Evolutionary conservation across 441 rosid species (phyloP).

Genomic region (Lepidium campestre): DNA sequence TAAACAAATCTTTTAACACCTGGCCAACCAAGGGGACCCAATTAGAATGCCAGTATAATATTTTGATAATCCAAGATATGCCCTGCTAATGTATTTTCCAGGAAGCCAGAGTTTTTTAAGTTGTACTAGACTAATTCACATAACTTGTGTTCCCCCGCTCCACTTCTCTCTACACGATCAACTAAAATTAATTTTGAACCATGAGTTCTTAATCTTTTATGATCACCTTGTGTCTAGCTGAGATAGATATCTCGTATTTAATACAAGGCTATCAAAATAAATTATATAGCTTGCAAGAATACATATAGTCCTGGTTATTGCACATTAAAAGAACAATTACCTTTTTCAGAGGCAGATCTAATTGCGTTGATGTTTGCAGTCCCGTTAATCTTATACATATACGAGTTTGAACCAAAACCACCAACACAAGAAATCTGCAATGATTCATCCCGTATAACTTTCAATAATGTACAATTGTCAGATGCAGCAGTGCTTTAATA

Average conservation of each 20-base stretch:
- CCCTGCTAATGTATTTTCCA: neutral
- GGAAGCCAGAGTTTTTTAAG: neutral
- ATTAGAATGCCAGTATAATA: neutral
- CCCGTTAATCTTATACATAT: conserved; percentile 95
- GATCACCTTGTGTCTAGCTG: neutral
- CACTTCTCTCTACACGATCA: neutral
- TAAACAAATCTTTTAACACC: conserved; percentile 83
- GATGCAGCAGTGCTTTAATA: neutral
- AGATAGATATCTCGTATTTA: neutral
- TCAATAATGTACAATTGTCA: neutral
- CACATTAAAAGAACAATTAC: conserved; percentile 24
- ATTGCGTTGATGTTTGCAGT: conserved; percentile 93
- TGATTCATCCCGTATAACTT: neutral
- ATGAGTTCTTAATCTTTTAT: neutral
- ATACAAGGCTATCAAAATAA: neutral
- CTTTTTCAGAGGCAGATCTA: conserved; percentile 87
- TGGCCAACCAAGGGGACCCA: conserved; percentile 21
- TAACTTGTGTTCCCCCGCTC: neutral
- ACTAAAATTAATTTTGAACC: neutral
- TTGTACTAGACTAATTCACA: neutral
- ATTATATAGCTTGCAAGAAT: neutral
- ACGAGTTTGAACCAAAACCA: conserved; percentile 89
- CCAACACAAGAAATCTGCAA: conserved; percentile 91
- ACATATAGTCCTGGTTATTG: neutral
- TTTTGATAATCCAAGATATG: neutral